Percentiles rank a stretch among this genome's conserved stretches.
These are phyloP conservation scores for Spencermartinsiella ligniputridi DNA, from an alignment of 1,139 yeast species.

Conservation along the genomic window DNA sequence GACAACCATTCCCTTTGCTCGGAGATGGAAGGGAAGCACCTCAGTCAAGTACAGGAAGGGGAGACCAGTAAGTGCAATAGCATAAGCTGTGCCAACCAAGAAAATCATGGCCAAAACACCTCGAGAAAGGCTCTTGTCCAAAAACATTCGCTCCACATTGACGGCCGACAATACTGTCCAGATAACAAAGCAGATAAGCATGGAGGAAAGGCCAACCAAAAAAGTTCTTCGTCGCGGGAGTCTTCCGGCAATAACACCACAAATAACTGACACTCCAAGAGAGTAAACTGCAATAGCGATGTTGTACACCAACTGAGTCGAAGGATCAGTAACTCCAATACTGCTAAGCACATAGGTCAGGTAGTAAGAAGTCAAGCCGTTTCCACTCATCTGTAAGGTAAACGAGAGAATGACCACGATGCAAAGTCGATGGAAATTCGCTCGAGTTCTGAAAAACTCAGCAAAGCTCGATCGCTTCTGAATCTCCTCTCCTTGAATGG, in stretches of 20 bases:
- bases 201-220: slow-evolving; percentile 29
- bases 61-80: slow-evolving; percentile 13
- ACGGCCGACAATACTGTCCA: slow-evolving; percentile 24
- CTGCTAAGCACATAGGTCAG: slow-evolving; percentile 17
- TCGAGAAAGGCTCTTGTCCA: slow-evolving; percentile 16
- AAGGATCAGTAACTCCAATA: slow-evolving; percentile 20
- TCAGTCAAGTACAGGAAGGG: slow-evolving; percentile 38
- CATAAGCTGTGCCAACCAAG: slow-evolving; percentile 4
- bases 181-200: slow-evolving; percentile 18
- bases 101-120: slow-evolving; percentile 22
- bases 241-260: slow-evolving; percentile 22
- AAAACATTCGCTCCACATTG: slow-evolving; percentile 18
- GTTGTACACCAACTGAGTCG: slow-evolving; percentile 19
- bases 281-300: slow-evolving; percentile 81
- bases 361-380: slow-evolving; percentile 22
- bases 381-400: slow-evolving; percentile 20
- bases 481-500: slow-evolving; percentile 18
- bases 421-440: slow-evolving; percentile 40
- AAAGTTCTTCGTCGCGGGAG: slow-evolving; percentile 36
- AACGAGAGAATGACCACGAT: slow-evolving; percentile 27
- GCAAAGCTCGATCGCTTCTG: slow-evolving; percentile 11
- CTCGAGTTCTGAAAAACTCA: slow-evolving; percentile 37
- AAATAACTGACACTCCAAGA: slow-evolving; percentile 48
- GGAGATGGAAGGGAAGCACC: slow-evolving; percentile 37
- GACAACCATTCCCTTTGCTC: slow-evolving; percentile 33